Percentiles rank a stretch among this genome's conserved stretches.
Conservation (phyloP, 2,329 filamentous ascomycete species). For the Allantophomopsis lycopodina region DNA sequence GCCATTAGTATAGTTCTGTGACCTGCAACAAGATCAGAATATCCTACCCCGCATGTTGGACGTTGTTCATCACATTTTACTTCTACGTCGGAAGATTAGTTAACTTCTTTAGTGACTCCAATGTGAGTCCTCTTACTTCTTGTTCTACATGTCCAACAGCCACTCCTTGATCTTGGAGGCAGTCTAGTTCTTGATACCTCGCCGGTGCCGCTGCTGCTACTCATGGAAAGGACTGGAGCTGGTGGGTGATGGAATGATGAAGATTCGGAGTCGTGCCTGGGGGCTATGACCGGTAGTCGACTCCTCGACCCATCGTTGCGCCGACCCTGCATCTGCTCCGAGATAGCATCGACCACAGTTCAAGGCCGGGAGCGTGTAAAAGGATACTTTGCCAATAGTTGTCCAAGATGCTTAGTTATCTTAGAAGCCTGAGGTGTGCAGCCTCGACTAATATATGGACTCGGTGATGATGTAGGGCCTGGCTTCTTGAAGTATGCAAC, state of each 20-base stretch:
- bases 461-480: too few species aligned
- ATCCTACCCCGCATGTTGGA: constrained; percentile 35
- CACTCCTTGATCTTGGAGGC: constrained; percentile 17
- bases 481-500: too few species aligned
- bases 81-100: constrained; percentile 7
- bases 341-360: constrained; percentile 4
- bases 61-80: constrained; percentile 43
- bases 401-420: too few species aligned
- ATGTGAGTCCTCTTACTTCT: constrained; percentile 4
- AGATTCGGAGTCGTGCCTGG: constrained; percentile 3
- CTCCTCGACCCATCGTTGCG: constrained; percentile 4
- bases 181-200: constrained; percentile 6
- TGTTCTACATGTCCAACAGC: constrained; percentile 17
- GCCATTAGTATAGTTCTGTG: constrained; percentile 2
- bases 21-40: constrained; percentile 3
- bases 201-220: neutral
- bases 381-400: neutral
- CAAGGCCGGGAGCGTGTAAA: neutral
- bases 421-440: too few species aligned
- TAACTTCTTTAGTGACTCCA: too few species aligned
- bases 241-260: neutral
- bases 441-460: too few species aligned
- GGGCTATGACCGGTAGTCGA: constrained; percentile 9
- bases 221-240: neutral
- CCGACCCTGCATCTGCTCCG: constrained; percentile 10